Conservation (phyloP, 805 yeast genomes). For the Schwanniomyces occidentalis region DNA sequence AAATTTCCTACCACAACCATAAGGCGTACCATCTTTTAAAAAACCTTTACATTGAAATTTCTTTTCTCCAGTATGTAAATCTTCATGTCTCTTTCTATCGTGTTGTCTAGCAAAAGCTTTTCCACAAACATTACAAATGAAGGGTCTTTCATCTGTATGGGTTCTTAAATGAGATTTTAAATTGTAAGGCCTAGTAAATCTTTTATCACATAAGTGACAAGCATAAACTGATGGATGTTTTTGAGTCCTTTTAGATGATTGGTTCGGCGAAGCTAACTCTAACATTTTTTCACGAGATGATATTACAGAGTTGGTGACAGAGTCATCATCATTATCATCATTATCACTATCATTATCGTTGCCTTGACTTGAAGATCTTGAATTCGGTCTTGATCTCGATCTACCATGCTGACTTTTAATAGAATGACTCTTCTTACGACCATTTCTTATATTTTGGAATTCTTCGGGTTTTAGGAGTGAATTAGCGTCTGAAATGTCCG, state of each 20-base stretch:
- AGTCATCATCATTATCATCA: conserved; percentile 27
- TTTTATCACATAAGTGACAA: conserved; percentile 81
- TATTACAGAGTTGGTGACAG: conserved; percentile 17
- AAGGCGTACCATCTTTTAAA: conserved; percentile 53
- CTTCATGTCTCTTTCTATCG: conserved; percentile 47
- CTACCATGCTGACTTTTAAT: conserved; percentile 20
- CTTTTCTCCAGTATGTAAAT: conserved; percentile 73
- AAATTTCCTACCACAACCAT: conserved; percentile 47
- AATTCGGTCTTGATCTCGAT: conserved; percentile 27
- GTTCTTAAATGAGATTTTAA: conserved; percentile 88
- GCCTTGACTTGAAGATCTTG: conserved; percentile 14
- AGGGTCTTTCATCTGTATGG: conserved; percentile 84
- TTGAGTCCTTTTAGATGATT: conserved; percentile 55
- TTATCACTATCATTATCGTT: conserved; percentile 24
- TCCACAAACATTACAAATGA: conserved; percentile 69
- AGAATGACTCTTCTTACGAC: conserved; percentile 37
- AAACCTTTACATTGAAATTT: conserved; percentile 70
- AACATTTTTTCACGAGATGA: conserved; percentile 58
- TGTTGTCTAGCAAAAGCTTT: conserved; percentile 65
- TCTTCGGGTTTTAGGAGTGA: conserved; percentile 35
- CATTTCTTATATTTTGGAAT: conserved; percentile 40
- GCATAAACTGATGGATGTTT: conserved; percentile 74
- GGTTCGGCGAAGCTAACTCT: conserved; percentile 62
- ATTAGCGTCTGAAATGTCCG: conserved; percentile 8
- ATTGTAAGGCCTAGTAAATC: conserved; percentile 91